Base-by-base conservation (phyloP, 176 grass and related monocot genomes). In the Carex cristatella region DNA sequence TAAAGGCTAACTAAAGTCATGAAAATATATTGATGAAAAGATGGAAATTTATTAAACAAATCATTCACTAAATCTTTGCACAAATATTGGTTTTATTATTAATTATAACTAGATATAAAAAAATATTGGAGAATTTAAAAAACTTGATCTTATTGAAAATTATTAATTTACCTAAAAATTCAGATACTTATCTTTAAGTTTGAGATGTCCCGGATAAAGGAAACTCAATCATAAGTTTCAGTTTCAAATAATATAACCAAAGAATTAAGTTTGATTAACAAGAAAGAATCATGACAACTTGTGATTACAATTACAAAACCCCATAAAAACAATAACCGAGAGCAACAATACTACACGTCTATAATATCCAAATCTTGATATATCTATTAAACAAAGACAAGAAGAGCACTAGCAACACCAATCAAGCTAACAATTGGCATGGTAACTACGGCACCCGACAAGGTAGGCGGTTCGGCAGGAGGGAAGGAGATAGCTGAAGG, bases 391-490 rank as follows among this genome's bases (percentile, higher is more conserved):
- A 81, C 68, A 35, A 83, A 79, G 2, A 81, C 72, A 23, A 86
- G 55, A 0, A 81, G 55, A 0, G 81, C 69, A 69, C 82, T 71
- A 30, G 59, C 71, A n/a, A 71, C 58, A 48, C 76, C 37, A 37
- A 94, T 65, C 73, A 79, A 79, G 40, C 53, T 18, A 32, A 86
- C 57, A 7, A 65, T 37, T 1, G 85, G 63, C 11, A 77, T 0
- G 2, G 81, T 23, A 51, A 51, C 48, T 2, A 10, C 2, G 10
- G 42, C 61, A 5, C 60, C 69, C 11, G 80, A 82, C 19, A 46
- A 40, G 30, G 58, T 30, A 10, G 80, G 80, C 2, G 61, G 38
- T 40, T 82, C 80, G 3, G 61, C 80, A 30, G 60, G 37, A 44
- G 80, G 44, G 23, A 67, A 67, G 61, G 59, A 81, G 79, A 81